Conservation (phyloP, 1,139 yeast genomes). For the Kazachstania sp. region DNA sequence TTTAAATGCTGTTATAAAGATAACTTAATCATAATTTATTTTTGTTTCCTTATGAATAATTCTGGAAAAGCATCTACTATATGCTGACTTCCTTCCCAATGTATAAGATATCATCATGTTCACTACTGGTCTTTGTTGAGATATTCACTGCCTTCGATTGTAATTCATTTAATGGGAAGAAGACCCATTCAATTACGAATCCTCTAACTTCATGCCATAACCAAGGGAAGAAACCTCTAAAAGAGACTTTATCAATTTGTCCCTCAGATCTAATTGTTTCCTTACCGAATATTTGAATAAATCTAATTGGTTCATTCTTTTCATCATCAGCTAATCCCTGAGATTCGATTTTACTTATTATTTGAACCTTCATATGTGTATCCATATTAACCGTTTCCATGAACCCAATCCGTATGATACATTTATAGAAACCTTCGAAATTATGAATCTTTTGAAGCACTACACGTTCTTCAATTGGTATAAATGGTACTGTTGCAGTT, state of each 20-base stretch:
- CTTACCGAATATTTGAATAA: slow-evolving; percentile 1
- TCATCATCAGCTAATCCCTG: neutral
- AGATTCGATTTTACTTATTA: neutral
- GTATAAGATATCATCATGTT: neutral
- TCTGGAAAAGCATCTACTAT: neutral
- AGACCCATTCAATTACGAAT: neutral
- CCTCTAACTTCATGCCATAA: slow-evolving; percentile 1
- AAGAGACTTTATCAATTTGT: neutral
- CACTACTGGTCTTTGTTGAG: neutral
- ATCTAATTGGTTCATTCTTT: neutral
- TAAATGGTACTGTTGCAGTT: slow-evolving; percentile 2
- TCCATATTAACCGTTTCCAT: slow-evolving; percentile 1
- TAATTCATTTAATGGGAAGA: slow-evolving; percentile 1
- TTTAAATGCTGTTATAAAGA: too few species aligned
- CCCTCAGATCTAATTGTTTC: neutral
- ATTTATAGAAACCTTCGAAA: slow-evolving; percentile 1
- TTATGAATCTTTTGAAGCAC: neutral
- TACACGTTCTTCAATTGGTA: neutral
- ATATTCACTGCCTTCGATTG: slow-evolving; percentile 1
- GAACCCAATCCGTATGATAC: slow-evolving; percentile 2
- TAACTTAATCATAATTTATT: too few species aligned
- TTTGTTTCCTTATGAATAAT: too few species aligned
- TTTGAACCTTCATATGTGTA: slow-evolving; percentile 1
- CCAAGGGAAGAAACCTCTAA: neutral
- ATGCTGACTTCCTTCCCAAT: slow-evolving; percentile 1